Base-by-base conservation (phyloP, 768 basidiomycete species). In the Tricholoma matsutake region DNA sequence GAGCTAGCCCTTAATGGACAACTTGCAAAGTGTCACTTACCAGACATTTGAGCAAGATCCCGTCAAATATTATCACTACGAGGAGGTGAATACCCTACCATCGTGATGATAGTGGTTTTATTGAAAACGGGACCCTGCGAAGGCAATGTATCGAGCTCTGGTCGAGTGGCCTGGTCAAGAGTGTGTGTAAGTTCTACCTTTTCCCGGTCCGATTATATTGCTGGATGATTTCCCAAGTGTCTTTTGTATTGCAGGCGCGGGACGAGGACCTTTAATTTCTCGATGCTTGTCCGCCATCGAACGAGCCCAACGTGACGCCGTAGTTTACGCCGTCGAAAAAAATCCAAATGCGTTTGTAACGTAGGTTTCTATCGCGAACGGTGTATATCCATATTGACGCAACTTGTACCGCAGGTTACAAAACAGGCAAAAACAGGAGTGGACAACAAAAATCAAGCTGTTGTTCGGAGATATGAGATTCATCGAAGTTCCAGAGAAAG, bases 21-120 rank as follows among this genome's bases (percentile, higher is more conserved):
- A 99, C 75, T 76, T 99, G 58, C 93, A 92, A 69, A 96, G 94
- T 67, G 84, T 89, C 64, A 98, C 95, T 10, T 99, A 99, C 73
- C 94, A 98, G 71, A 94, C 93, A 2, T 99, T 99, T 69, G 97
- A 99, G 70, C 86, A 94, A 71, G 97, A 98, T 77, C 96, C 97
- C 3, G 88, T 98, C 62, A 99, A 99, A 74, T 99, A 99, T 71
- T 75, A 82, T 59, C 88, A 93, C 67, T 99, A 99, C 71, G 97
- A 99, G 77, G 92, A 96, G 82, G 92, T 89, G 53, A 31, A 75
- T 65, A 18, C 54, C 56, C 43, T 53, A 59, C 62, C 58, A 54
- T 62, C 62, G 49, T 58, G 8, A 52, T 58, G 8, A 52, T 56
- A 62, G 58, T 52, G 61, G n/a, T 14, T 31, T 28, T 16, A 43